These are phyloP conservation scores for Trichoderma brevicompactum DNA, from an alignment of 2,329 filamentous ascomycete species.

Conservation along the genomic window DNA sequence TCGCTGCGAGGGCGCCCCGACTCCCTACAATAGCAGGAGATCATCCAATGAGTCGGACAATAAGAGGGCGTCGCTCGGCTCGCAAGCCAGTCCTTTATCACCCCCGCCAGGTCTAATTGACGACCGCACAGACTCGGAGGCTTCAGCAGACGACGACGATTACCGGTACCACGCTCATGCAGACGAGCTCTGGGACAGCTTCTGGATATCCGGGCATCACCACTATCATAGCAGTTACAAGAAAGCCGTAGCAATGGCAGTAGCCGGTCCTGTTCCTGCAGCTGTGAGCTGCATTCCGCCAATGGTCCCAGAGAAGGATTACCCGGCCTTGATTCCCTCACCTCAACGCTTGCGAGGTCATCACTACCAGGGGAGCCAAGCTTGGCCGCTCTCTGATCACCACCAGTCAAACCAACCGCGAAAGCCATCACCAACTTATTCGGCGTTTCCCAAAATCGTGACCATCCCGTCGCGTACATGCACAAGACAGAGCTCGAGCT, in stretches of 20 bases:
- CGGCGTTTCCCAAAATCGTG: constrained; percentile 48
- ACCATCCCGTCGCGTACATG: constrained; percentile 38
- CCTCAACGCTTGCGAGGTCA: constrained; percentile 33
- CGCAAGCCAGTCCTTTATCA: constrained; percentile 51
- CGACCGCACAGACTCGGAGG: constrained; percentile 56
- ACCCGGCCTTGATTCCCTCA: constrained; percentile 40
- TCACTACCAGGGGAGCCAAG: neutral
- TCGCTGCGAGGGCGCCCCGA: constrained; percentile 36
- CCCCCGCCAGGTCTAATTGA: constrained; percentile 57
- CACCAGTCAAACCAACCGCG: neutral
- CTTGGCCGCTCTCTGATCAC: constrained; percentile 24
- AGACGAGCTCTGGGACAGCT: constrained; percentile 56
- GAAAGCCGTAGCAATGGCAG: neutral
- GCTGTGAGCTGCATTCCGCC: neutral
- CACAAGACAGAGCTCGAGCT: constrained; percentile 32
- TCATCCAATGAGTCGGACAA: constrained; percentile 28
- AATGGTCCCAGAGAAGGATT: constrained; percentile 37
- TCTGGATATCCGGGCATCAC: constrained; percentile 44
- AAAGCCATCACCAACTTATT: constrained; percentile 44
- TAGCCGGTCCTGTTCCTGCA: neutral
- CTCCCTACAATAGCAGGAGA: constrained; percentile 11
- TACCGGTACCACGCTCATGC: constrained; percentile 52
- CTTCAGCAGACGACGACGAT: constrained; percentile 57
- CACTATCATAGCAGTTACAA: neutral
- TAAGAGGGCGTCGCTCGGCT: constrained; percentile 51